Conservation (phyloP, 192 early-diverging fungal species). For the Entrophospora sp. region DNA sequence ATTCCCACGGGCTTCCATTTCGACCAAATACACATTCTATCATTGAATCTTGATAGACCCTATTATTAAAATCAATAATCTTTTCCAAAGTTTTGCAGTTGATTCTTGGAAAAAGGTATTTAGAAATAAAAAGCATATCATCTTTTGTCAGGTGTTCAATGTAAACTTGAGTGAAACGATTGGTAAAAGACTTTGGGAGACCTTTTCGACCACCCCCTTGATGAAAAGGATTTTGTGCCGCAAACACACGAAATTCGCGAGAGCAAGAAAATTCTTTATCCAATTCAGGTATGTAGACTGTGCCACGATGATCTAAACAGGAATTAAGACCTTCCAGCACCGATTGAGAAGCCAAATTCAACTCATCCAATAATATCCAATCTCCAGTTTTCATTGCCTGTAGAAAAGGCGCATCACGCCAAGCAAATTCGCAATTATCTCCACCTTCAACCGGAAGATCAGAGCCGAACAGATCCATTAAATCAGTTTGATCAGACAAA, state of each 20-base stretch:
- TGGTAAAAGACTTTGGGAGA: slow-evolving; percentile 94
- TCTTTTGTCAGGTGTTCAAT: slow-evolving; percentile 68
- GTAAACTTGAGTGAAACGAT: slow-evolving; percentile 94
- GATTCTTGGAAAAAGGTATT: slow-evolving; percentile 43
- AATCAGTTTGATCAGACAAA: slow-evolving; percentile 94
- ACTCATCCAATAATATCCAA: slow-evolving; percentile 96
- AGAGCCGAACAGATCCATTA: slow-evolving; percentile 97
- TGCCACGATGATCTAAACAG: slow-evolving; percentile 92
- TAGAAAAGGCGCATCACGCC: slow-evolving; percentile 96
- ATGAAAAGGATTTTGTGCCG: slow-evolving; percentile 91
- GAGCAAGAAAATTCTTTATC: slow-evolving; percentile 76
- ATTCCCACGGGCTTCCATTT: slow-evolving; percentile 91
- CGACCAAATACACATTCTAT: slow-evolving; percentile 60
- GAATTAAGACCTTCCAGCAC: slow-evolving; percentile 98
- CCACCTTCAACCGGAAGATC: slow-evolving; percentile 94
- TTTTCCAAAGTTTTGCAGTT: slow-evolving; percentile 36
- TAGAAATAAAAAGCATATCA: slow-evolving; percentile 75
- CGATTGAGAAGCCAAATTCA: slow-evolving; percentile 97
- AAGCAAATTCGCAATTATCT: slow-evolving; percentile 78
- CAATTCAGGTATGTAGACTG: slow-evolving; percentile 94
- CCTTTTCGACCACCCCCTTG: slow-evolving; percentile 98
- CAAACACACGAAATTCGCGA: slow-evolving; percentile 85
- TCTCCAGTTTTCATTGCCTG: slow-evolving; percentile 91
- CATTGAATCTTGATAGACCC: slow-evolving; percentile 82
- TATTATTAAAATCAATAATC: slow-evolving; percentile 78